Evolutionary conservation across 2,329 filamentous ascomycete species (phyloP).

Genomic region (Ceratocystis destructans): DNA sequence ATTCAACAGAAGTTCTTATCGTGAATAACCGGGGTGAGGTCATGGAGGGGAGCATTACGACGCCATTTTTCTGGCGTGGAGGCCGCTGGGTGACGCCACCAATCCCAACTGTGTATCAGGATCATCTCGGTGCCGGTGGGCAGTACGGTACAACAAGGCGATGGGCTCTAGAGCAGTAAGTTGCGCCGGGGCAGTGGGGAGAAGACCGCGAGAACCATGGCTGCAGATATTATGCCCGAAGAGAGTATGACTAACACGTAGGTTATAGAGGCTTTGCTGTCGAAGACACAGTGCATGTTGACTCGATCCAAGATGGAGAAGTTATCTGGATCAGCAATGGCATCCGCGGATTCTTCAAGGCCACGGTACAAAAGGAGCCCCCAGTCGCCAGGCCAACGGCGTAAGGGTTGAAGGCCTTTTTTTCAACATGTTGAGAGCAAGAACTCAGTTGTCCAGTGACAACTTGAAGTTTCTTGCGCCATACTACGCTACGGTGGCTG

Average conservation of each 20-base stretch:
- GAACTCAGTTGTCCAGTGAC: too few relatives aligned
- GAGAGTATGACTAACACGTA: neutral
- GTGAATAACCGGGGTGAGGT: constrained; percentile 51
- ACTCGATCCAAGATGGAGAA: constrained; percentile 56
- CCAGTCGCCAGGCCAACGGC: too few relatives aligned
- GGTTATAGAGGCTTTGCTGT: constrained; percentile 41
- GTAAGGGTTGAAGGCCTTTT: neutral
- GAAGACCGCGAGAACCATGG: too few relatives aligned
- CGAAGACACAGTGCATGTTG: constrained; percentile 47
- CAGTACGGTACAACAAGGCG: constrained; percentile 70
- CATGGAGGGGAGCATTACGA: constrained; percentile 78
- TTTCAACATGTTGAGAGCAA: too few relatives aligned
- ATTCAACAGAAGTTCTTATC: constrained; percentile 58
- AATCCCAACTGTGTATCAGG: constrained; percentile 32
- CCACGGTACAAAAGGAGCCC: constrained; percentile 25
- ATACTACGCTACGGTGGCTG: too few relatives aligned
- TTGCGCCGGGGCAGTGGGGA: constrained; percentile 6
- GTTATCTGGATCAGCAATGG: constrained; percentile 82
- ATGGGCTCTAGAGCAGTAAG: constrained; percentile 61
- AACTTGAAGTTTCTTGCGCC: too few relatives aligned
- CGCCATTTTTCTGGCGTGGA: constrained; percentile 63
- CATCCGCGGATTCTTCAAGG: constrained; percentile 59
- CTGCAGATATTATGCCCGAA: neutral
- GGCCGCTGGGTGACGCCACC: constrained; percentile 70
- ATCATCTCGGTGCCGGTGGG: constrained; percentile 48